Conservation (phyloP, 2,329 filamentous ascomycete genomes). For the Apiospora phragmitis region DNA sequence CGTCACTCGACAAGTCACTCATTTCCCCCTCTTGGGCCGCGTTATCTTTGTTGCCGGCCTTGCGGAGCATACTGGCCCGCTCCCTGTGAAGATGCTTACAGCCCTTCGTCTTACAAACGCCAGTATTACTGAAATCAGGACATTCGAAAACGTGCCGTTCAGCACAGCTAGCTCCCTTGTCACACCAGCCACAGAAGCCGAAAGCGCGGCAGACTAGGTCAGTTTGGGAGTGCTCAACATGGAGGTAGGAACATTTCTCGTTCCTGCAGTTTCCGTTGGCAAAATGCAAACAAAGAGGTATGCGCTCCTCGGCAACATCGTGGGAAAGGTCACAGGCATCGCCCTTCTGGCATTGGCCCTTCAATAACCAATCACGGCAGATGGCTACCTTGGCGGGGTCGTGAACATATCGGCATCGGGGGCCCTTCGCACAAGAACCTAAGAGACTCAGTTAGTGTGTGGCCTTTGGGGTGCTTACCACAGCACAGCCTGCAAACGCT, state of each 20-base stretch:
- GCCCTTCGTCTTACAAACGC: conserved; percentile 75
- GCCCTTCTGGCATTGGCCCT: conserved; percentile 74
- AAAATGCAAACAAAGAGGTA: conserved; percentile 87
- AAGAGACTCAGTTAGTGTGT: conserved; percentile 42
- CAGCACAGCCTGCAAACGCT: conserved; percentile 32
- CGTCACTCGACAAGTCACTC: conserved; percentile 77
- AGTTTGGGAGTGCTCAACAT: conserved; percentile 74
- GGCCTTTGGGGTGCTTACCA: conserved; percentile 40
- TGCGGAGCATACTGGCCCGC: conserved; percentile 77
- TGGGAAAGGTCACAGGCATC: conserved; percentile 88
- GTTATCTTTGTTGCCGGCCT: conserved; percentile 53
- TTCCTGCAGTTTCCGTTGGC: conserved; percentile 89
- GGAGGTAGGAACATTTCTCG: conserved; percentile 80
- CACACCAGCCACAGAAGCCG: conserved; percentile 85
- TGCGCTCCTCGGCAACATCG: conserved; percentile 78
- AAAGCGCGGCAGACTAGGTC: conserved; percentile 84
- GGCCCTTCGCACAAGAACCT: conserved; percentile 87
- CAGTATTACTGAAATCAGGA: conserved; percentile 91
- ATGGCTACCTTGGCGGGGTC: conserved; percentile 84
- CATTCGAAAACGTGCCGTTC: conserved; percentile 91
- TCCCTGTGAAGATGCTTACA: conserved; percentile 88
- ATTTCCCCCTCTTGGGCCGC: conserved; percentile 50
- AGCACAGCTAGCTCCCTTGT: conserved; percentile 73
- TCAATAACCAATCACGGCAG: conserved; percentile 84
- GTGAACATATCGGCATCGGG: conserved; percentile 77